Evolutionary conservation across 2,329 filamentous ascomycete species (phyloP), one percentile per base, ranked within the genome.

Genomic region (Pseudocercospora pini-densiflorae): DNA sequence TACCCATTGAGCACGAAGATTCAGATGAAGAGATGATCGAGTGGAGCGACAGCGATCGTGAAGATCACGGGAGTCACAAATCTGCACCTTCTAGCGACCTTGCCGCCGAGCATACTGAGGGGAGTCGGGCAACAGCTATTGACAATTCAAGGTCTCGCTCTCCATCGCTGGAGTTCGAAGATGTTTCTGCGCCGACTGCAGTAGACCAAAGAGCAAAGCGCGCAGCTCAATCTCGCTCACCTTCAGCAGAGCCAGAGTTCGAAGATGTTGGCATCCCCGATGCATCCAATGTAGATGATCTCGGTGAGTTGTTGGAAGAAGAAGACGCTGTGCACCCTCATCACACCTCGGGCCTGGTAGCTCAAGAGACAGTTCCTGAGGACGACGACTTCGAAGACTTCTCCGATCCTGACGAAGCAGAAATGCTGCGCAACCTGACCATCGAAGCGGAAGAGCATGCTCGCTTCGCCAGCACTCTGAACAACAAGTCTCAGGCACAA

Each of bases 361-460:
- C 78, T 31, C 76, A 75, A 60, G 72, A 74, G 21, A 62, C 63
- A 1, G n/a, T 71, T 8, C 62, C 68, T 3, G 62, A 72, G 27
- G 79, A 78, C 10, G 70, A 73, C 40, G 70, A 79, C 9, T 78
- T 74, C 36, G 81, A 86, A 33, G 83, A 83, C 61, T 84, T 84
- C 72, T 95, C 92, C 36, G 94, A 98, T 70, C 91, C 93, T 0
- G 95, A 97, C 78, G 94, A 98, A 69, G 94, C 94, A 76, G 93
- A 97, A 72, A 85, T 99, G 6, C 86, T 98, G 63, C 88, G 87
- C 6, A 93, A 94, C 71, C 88, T 99, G 73, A 94, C 93, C 0
- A 88, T 90, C 27, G 96, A 99, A 83, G 92, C 92, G 1, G 92
- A 97, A 80, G 95, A 97, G 74, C 94, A 99, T 75, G 93, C 92